Percentiles rank a stretch among this genome's conserved stretches.
phyloP scores from a whole-genome alignment of 1,139 yeast species.

The Komagataea norvegica region DNA sequence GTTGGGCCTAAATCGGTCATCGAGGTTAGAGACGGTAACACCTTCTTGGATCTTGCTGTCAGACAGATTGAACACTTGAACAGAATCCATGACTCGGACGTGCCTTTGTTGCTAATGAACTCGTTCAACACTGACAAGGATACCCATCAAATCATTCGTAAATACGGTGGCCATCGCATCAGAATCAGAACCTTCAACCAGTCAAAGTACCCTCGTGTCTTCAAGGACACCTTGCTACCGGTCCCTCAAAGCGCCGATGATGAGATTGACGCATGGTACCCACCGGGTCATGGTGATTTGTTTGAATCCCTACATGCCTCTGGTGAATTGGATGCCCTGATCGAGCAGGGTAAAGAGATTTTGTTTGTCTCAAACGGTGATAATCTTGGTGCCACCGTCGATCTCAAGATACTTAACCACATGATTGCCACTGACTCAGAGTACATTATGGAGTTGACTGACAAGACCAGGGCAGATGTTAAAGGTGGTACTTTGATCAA shows the following conservation, averaged over 20 bases:
- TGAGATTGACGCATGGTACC: conserved; percentile 86
- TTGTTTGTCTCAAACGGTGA: conserved; percentile 97
- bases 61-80: conserved; percentile 96
- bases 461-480: conserved; percentile 98
- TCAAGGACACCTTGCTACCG: conserved; percentile 89
- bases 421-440: conserved; percentile 90
- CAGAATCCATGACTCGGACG: conserved; percentile 86
- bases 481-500: conserved; percentile 98
- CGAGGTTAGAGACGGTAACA: conserved; percentile 97
- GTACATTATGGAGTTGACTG: conserved; percentile 97
- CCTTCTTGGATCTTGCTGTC: conserved; percentile 89
- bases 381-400: conserved; percentile 97
- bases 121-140: conserved; percentile 97
- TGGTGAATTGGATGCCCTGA: conserved; percentile 86
- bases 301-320: conserved; percentile 86
- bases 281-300: conserved; percentile 98
- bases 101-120: conserved; percentile 94
- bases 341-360: conserved; percentile 92
- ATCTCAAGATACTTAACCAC: conserved; percentile 83
- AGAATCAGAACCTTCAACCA: conserved; percentile 95
- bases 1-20: conserved; percentile 98
- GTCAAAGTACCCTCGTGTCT: conserved; percentile 93
- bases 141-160: conserved; percentile 91
- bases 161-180: conserved; percentile 95
- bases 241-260: conserved; percentile 80